Evolutionary conservation across 441 rosid species (phyloP).

Genomic region (Bocquillonia castaneifolia): DNA sequence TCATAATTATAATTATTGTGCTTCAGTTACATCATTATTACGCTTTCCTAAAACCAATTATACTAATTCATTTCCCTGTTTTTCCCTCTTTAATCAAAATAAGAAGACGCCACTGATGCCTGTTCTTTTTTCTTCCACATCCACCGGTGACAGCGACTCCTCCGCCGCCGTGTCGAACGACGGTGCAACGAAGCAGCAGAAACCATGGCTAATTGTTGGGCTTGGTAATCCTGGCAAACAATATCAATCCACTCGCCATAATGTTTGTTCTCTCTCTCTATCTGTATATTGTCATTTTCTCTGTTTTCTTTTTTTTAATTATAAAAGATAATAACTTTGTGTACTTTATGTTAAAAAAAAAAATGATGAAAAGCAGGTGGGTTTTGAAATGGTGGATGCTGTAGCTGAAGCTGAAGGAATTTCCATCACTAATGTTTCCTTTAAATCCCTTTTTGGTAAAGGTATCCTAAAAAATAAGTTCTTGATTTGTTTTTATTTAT

Average conservation of each 20-base stretch:
- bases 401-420: slow-evolving; percentile 86
- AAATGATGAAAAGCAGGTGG: slow-evolving; percentile 50
- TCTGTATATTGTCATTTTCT: not conserved
- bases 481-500: too few relatives aligned
- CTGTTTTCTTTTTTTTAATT: too few relatives aligned
- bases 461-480: slow-evolving; percentile 25
- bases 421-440: slow-evolving; percentile 50
- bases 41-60: too few relatives aligned
- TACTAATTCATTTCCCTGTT: too few relatives aligned
- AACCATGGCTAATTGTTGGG: slow-evolving; percentile 84
- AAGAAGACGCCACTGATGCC: slow-evolving; percentile 8
- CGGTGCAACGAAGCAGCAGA: slow-evolving; percentile 43
- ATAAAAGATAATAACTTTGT: too few relatives aligned
- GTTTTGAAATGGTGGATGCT: slow-evolving; percentile 84
- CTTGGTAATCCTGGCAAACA: slow-evolving; percentile 91
- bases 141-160: slow-evolving; percentile 18
- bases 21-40: too few relatives aligned
- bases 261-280: slow-evolving; percentile 32
- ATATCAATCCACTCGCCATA: slow-evolving; percentile 80
- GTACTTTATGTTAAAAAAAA: too few relatives aligned
- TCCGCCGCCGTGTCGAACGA: slow-evolving; percentile 23
- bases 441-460: slow-evolving; percentile 73
- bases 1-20: too few relatives aligned
- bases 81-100: not conserved
- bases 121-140: slow-evolving; percentile 17